These are phyloP conservation scores for Isochrysis galbana DNA, from an alignment of 78 protist species.

Conservation along the genomic window DNA sequence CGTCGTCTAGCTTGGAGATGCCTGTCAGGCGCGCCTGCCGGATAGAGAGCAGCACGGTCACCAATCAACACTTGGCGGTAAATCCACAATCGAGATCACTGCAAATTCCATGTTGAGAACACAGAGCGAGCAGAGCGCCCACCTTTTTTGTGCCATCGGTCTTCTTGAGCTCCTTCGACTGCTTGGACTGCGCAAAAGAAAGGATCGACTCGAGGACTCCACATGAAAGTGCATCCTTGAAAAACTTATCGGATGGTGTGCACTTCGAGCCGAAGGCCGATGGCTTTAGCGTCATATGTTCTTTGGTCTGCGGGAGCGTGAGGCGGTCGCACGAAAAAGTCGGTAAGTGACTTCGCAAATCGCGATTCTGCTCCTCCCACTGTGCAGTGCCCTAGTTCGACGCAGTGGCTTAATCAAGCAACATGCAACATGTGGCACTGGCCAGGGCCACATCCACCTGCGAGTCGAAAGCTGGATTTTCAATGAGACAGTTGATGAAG, in stretches of 20 bases:
- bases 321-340: too few relatives aligned
- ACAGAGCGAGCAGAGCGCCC: too few relatives aligned
- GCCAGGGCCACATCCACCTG: conserved; percentile 63
- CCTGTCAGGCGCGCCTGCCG: conserved; percentile 22
- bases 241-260: conserved; percentile 67
- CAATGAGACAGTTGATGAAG: conserved; percentile 92
- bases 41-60: too few relatives aligned
- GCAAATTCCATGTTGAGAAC: too few relatives aligned
- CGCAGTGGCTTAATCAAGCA: too few relatives aligned
- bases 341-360: too few relatives aligned
- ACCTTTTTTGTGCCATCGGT: conserved; percentile 59
- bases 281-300: conserved; percentile 36
- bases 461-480: conserved; percentile 96
- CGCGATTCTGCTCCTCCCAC: too few relatives aligned
- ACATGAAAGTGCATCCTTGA: conserved; percentile 29
- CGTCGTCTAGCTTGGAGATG: conserved; percentile 91
- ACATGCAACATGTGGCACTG: too few relatives aligned
- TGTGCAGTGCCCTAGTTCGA: too few relatives aligned
- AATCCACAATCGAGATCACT: too few relatives aligned
- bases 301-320: conserved; percentile 43
- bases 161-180: conserved; percentile 56
- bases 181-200: conserved; percentile 72
- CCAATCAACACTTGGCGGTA: too few relatives aligned
- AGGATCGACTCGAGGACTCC: conserved; percentile 71
- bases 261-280: conserved; percentile 84